Evolutionary conservation across 805 yeast species (phyloP), one percentile per base, ranked within the genome.

Genomic region (Wickerhamomyces canadensis): DNA sequence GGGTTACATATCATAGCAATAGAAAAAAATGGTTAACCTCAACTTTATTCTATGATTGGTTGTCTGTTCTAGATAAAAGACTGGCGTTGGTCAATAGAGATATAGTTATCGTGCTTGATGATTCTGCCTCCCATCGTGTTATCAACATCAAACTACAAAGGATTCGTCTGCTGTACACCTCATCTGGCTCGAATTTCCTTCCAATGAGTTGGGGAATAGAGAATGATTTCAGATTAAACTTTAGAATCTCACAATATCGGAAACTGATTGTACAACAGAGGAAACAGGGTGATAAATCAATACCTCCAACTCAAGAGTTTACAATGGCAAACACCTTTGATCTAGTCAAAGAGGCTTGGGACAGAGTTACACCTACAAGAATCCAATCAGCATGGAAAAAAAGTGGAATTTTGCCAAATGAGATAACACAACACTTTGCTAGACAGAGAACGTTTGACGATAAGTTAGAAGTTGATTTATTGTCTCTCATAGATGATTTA

Each of bases 161-260:
- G 40, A 67, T 68, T 12, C 48, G 62, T 23, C 47, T 70, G 27
- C 49, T 68, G 7, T 69, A 60, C 38, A 65, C 69, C 0, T 57
- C 68, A 0, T 54, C 67, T 21, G 55, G 51, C 26, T 55, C 65
- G 9, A 58, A 29, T 6, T 76, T 74, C 48, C 54, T 76, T 24
- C 84, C 84, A 7, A 76, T 77, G 65, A 73, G 68, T 41, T 76
- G 78, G 69, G 85, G 85, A 4, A 73, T 78, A 4, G 64, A 74
- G 28, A 76, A 75, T 40, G 84, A 79, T 47, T 74, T 79, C 51
- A 76, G 76, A 48, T 65, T 76, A 12, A 58, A 73, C 33, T 79
- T 72, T 47, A 65, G 85, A 38, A 60, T 74, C 6, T 77, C 72
- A 41, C 84, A 79, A 44, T 79, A 77, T 43, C 58, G 60, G 27